A percentile compares a stretch with the other conserved stretches of the same genome.
phyloP scores from a whole-genome alignment of 83 land plant genomes.

The Thuja plicata region DNA sequence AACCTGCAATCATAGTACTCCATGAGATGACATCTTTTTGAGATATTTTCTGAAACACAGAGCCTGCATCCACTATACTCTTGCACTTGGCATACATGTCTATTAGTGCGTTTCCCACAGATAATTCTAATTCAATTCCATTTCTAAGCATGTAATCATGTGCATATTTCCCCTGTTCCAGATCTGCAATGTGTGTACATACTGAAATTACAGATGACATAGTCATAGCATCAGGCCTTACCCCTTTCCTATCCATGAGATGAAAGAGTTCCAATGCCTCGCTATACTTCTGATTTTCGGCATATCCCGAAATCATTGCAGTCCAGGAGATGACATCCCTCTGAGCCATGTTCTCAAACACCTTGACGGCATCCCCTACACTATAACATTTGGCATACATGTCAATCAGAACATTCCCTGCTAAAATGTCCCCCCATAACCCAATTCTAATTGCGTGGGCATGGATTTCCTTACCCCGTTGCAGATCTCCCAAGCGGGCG shows the following conservation, averaged over 20 bases:
- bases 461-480: not conserved
- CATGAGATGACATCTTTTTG: too few relatives aligned
- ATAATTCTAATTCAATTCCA: constrained; percentile 21
- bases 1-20: constrained; percentile 9
- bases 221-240: not conserved
- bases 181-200: constrained; percentile 28
- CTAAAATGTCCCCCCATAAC: not conserved
- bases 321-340: constrained; percentile 6
- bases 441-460: not conserved
- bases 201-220: constrained; percentile 35
- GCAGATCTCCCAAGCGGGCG: not conserved
- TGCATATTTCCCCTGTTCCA: constrained; percentile 38
- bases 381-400: not conserved
- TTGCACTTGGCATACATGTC: constrained; percentile 15
- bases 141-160: constrained; percentile 29
- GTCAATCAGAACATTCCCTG: not conserved
- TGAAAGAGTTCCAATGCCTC: constrained; percentile 4
- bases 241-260: not conserved
- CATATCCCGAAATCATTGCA: not conserved
- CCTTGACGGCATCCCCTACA: not conserved
- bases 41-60: not conserved
- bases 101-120: constrained; percentile 20
- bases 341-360: constrained; percentile 6
- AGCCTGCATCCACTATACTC: not conserved
- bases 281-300: too few relatives aligned